Evolutionary conservation across 331 rosid genomes (phyloP).

Genomic region (Cydonia oblonga): DNA sequence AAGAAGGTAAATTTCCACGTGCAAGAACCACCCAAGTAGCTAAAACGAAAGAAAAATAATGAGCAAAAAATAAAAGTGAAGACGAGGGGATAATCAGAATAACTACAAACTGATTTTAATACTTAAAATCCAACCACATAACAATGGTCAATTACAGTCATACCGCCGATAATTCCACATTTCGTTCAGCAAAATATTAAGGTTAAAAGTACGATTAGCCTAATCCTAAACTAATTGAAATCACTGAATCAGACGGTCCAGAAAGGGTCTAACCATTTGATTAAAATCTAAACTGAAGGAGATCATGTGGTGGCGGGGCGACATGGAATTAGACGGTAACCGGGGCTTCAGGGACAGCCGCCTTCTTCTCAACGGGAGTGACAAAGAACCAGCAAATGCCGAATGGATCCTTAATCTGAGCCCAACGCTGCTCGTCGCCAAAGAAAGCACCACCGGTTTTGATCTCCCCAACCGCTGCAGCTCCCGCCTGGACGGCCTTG

Average conservation of each 20-base stretch:
- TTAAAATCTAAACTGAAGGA: neutral
- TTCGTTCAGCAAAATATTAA: neutral
- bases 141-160: neutral
- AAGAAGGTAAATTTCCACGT: neutral
- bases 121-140: neutral
- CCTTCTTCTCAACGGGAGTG: conserved; percentile 14
- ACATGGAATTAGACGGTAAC: neutral
- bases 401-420: conserved; percentile 57
- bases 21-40: neutral
- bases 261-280: neutral
- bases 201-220: neutral
- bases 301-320: neutral
- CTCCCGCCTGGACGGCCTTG: conserved; percentile 33
- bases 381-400: conserved; percentile 48
- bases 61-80: neutral
- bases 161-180: neutral
- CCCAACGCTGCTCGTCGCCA: conserved; percentile 39
- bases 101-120: neutral
- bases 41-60: no score
- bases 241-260: neutral
- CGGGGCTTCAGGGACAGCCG: neutral
- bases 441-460: conserved; percentile 34
- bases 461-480: conserved; percentile 21
- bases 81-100: neutral
- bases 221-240: neutral